Base-by-base conservation (phyloP, 768 basidiomycete species). In the Clavulina sp. region DNA sequence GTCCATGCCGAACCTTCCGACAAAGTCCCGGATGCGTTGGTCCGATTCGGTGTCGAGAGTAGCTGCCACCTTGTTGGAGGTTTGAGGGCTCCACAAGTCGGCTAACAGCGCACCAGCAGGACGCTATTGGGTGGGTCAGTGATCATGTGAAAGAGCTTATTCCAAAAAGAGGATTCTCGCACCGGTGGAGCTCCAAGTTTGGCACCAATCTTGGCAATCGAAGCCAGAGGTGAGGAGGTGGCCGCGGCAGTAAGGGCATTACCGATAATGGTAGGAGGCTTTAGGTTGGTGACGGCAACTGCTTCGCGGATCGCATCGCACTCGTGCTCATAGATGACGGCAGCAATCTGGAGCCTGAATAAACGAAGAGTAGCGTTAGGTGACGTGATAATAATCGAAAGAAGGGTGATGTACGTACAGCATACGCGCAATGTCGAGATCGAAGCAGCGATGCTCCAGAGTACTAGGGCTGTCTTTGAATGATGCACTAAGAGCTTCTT, bases 381-480 rank as follows among this genome's bases (percentile, higher is more conserved):
- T 52, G 19, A 33, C 7, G 5, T 24, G 19, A 21, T n/a, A 28
- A 51, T 49, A 16, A 51, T 13, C 9, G 19, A 7, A 40, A n/a
- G n/a, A n/a, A n/a, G n/a, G n/a, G n/a, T n/a, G n/a, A n/a, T n/a
- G 44, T 9, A 26, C 57, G 16, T 31, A 58, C 57, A 52, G 21
- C 23, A 58, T 28, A 31, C 58, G 58, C 28, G 57, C 57, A 2
- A 58, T 48, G 33, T 58, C 57, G 28, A 58, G 33, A 47, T 58
- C 46, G 44, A 55, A 58, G 9, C 7, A 52, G 9, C 34, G 4
- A 4, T 18, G 19, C n/a, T 52, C 19, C 31, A 29, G 16, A 34
- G 9, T 40, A 26, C 21, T 18, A 6, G 53, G 19, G 1, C 21
- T 21, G n/a, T 53, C 51, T 30, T n/a, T 2, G 19, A 53, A 29